Base-by-base conservation (phyloP, 2,329 filamentous ascomycete species). In the Orbilia quercus region DNA sequence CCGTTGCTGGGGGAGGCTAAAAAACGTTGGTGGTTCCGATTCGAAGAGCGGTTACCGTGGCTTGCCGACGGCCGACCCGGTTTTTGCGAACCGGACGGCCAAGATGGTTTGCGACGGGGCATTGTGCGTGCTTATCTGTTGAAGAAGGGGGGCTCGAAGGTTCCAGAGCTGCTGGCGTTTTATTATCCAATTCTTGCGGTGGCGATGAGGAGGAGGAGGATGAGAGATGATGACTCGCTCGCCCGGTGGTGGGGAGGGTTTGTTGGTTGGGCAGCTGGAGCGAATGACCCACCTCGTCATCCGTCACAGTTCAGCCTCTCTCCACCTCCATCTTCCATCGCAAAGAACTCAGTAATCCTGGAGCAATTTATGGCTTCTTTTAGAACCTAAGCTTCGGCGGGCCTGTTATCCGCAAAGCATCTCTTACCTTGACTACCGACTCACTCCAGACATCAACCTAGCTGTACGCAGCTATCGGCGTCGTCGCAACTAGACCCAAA, bases 221-320 rank as follows among this genome's bases (percentile, higher is more conserved):
- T 51, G 3, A n/a, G 20, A 54, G n/a, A 47, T 1, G 12, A 34
- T 62, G 25, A 50, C 40, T 23, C 7, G 22, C 50, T 48, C 12
- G 31, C 31, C n/a, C n/a, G n/a, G 36, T 40, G 45, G 44, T 31
- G 50, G 50, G 34, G 60, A 44, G 40, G 22, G 25, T 34, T 50
- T 42, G 58, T 25, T 53, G 59, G 20, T 31, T 48, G 23, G 34
- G 54, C 58, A 44, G 16, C n/a, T n/a, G n/a, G n/a, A n/a, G n/a
- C n/a, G n/a, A n/a, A n/a, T n/a, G n/a, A n/a, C 70, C 48, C 60
- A 48, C 59, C 34, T 57, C 54, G 57, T 67, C 55, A 67, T 67
- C 63, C 73, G 45, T 58, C 70, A 54, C 48, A 51, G 36, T 31
- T 36, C 58, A 16, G 42, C 69, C 59, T 47, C 54, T 67, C 20